Evolutionary conservation across 345 rosid species (phyloP).

Genomic region (Eucalyptus sp.): DNA sequence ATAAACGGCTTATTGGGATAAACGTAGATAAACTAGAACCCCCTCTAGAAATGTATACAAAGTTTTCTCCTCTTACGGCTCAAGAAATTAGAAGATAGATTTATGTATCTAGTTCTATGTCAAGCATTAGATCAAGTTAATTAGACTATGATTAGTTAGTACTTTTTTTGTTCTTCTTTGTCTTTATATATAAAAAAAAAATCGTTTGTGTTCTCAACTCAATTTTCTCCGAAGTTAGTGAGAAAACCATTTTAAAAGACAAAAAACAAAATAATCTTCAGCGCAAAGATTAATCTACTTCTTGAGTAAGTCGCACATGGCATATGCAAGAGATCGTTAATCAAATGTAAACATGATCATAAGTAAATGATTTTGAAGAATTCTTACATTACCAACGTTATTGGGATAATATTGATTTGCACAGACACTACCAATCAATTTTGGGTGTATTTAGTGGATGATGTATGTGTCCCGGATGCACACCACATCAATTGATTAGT

Average conservation of each 20-base stretch:
- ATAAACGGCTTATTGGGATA: background rate
- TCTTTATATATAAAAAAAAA: background rate
- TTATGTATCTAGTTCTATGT: background rate
- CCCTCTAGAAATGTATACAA: background rate
- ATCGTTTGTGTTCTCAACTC: background rate
- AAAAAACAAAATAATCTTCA: background rate
- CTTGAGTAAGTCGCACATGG: background rate
- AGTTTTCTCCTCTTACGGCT: background rate
- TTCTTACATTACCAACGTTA: background rate
- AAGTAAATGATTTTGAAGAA: background rate
- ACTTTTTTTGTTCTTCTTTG: background rate
- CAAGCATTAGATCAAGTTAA: background rate
- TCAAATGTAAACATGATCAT: background rate
- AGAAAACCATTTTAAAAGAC: background rate
- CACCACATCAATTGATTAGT: background rate
- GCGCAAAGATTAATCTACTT: background rate
- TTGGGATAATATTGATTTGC: background rate
- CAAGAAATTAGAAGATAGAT: background rate
- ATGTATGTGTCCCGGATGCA: background rate
- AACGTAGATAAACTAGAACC: background rate
- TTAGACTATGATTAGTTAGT: background rate
- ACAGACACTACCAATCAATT: background rate
- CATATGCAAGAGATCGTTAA: background rate
- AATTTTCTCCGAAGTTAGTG: background rate
- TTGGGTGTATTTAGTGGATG: background rate